These are phyloP conservation scores for Kalmusia sp. DNA, from an alignment of 2,329 filamentous ascomycete genomes.

Conservation along the genomic window DNA sequence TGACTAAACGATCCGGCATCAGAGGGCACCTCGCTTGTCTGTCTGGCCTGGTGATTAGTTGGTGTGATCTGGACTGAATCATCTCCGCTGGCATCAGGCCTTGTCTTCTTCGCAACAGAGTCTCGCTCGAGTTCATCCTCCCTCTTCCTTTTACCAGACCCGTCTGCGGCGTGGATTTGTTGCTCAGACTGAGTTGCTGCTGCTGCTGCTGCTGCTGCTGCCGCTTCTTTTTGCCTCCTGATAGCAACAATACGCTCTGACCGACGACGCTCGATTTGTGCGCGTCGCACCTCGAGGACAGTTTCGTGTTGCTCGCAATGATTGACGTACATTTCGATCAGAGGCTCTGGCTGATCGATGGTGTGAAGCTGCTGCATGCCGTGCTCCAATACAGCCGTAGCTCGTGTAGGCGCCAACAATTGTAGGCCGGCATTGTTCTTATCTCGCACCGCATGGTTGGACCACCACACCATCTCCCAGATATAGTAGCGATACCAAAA, in stretches of 20 bases:
- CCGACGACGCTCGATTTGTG: constrained; percentile 76
- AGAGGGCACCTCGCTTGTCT: constrained; percentile 44
- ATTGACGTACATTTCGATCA: constrained; percentile 75
- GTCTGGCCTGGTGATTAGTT: constrained; percentile 24
- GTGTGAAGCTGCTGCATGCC: constrained; percentile 67
- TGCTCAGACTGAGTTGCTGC: constrained; percentile 45
- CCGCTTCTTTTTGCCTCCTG: constrained; percentile 67
- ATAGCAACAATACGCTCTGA: constrained; percentile 57
- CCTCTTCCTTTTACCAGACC: constrained; percentile 74
- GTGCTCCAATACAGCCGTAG: constrained; percentile 77
- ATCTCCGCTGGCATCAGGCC: constrained; percentile 42
- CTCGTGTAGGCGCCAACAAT: constrained; percentile 68
- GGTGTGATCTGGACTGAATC: constrained; percentile 12
- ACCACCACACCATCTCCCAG: constrained; percentile 84
- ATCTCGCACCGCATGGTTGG: constrained; percentile 62
- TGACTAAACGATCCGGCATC: constrained; percentile 44
- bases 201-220: constrained; percentile 63
- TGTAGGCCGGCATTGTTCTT: constrained; percentile 56
- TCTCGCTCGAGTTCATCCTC: constrained; percentile 57
- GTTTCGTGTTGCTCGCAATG: constrained; percentile 92
- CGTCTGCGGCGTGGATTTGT: constrained; percentile 51
- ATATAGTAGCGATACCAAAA: constrained; percentile 94
- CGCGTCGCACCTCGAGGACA: constrained; percentile 74
- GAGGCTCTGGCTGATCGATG: constrained; percentile 78
- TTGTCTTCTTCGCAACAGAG: constrained; percentile 72